A percentile compares a stretch with the other conserved stretches of the same genome.
These are phyloP conservation scores for Megacollybia platyphylla DNA, from an alignment of 1,284 basidiomycete genomes.

Conservation along the genomic window DNA sequence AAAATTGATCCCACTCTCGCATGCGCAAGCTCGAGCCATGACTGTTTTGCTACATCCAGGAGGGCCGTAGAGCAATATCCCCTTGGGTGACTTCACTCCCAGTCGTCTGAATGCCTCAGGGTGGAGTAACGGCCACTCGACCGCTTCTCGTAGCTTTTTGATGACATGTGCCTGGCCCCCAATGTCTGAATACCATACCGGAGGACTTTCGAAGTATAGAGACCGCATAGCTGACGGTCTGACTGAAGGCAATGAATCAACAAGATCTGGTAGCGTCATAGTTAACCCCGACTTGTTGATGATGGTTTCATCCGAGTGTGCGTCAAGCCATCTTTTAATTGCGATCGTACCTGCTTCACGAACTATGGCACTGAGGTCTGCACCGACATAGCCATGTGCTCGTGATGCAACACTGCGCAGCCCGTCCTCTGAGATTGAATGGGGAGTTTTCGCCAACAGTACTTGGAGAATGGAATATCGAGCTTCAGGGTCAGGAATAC, in stretches of 20 bases:
- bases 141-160: slow-evolving; percentile 74
- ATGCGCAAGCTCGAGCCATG: slow-evolving; percentile 87
- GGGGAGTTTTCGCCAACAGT: slow-evolving; percentile 71
- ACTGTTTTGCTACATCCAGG: slow-evolving; percentile 98
- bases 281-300: slow-evolving; percentile 18
- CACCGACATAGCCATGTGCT: slow-evolving; percentile 96
- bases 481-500: slow-evolving; percentile 80
- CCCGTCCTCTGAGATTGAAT: slow-evolving; percentile 49
- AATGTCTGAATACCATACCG: slow-evolving; percentile 79
- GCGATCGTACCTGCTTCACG: slow-evolving; percentile 88
- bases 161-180: slow-evolving; percentile 78
- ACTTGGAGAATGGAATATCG: slow-evolving; percentile 78
- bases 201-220: slow-evolving; percentile 79
- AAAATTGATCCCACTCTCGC: slow-evolving; percentile 93
- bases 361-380: slow-evolving; percentile 86
- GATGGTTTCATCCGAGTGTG: slow-evolving; percentile 13
- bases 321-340: slow-evolving; percentile 70
- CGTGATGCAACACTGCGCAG: slow-evolving; percentile 59
- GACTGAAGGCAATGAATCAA: slow-evolving; percentile 62
- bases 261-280: slow-evolving; percentile 56
- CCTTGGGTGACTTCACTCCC: slow-evolving; percentile 82
- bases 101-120: slow-evolving; percentile 78
- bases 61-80: slow-evolving; percentile 90
- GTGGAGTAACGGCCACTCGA: slow-evolving; percentile 92
- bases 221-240: slow-evolving; percentile 93